Evolutionary conservation across 495 filamentous ascomycete genomes (phyloP).

Genomic region (Monascus purpureus): DNA sequence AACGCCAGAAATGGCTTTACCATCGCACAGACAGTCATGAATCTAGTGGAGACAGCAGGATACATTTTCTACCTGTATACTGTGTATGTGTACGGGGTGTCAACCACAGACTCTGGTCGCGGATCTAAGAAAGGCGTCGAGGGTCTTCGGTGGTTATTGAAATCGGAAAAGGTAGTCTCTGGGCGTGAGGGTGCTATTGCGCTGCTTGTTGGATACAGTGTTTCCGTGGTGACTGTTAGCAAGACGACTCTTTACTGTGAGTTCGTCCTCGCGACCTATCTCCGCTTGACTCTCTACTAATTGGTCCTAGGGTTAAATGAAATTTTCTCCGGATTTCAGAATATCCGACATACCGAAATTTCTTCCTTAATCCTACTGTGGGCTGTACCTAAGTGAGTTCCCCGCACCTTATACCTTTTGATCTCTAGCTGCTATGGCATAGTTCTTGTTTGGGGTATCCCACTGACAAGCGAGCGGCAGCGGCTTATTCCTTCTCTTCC

Average conservation of each 20-base stretch:
- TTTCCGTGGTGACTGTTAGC: conserved; percentile 66
- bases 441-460: not conserved
- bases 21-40: conserved; percentile 59
- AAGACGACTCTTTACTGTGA: conserved; percentile 84
- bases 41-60: conserved; percentile 54
- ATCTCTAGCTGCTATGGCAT: not conserved
- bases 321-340: conserved; percentile 58
- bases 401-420: not conserved
- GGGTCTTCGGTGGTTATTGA: conserved; percentile 28
- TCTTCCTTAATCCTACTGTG: conserved; percentile 47
- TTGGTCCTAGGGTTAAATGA: conserved; percentile 53
- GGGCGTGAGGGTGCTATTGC: conserved; percentile 49
- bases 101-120: conserved; percentile 15
- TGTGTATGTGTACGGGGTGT: conserved; percentile 36
- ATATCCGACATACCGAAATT: conserved; percentile 62
- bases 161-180: conserved; percentile 35
- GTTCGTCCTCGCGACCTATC: conserved; percentile 19
- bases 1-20: conserved; percentile 65
- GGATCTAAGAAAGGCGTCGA: conserved; percentile 15
- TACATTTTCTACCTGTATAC: conserved; percentile 58
- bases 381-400: conserved; percentile 69
- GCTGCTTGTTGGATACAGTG: conserved; percentile 51
- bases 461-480: too few relatives aligned
- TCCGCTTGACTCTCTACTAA: conserved; percentile 2
- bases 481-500: conserved; percentile 65